These are phyloP conservation scores for Stellera chamaejasme DNA, from an alignment of 345 rosid species.

Conservation along the genomic window DNA sequence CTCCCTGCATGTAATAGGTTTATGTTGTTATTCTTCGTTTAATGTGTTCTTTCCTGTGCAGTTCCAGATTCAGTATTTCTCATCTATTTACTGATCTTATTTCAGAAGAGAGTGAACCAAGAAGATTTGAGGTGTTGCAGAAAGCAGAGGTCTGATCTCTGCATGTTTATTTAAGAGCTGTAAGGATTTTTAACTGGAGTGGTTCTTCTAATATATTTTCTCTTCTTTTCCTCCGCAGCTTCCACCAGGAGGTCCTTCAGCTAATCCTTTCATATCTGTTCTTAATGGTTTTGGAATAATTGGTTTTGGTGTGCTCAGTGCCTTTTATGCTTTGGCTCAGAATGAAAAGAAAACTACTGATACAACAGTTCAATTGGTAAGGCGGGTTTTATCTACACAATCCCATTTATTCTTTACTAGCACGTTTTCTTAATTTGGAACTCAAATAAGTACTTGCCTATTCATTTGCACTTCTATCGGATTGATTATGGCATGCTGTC, in stretches of 20 bases:
- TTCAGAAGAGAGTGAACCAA: slow-evolving; percentile 41
- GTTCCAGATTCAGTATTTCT: slow-evolving; percentile 7
- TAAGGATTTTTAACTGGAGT: too few relatives aligned
- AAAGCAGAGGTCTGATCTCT: slow-evolving; percentile 44
- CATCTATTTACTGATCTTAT: slow-evolving; percentile 15
- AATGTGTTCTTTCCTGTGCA: too few relatives aligned
- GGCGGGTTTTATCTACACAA: slow-evolving; percentile 15
- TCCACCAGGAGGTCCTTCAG: slow-evolving; percentile 29
- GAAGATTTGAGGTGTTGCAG: slow-evolving; percentile 24
- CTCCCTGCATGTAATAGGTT: too few relatives aligned
- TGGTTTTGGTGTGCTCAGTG: slow-evolving; percentile 67
- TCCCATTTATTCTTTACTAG: slow-evolving; percentile 2
- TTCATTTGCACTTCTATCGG: not conserved
- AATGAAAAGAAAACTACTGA: slow-evolving; percentile 49
- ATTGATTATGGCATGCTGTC: not conserved
- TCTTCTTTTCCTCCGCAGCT: slow-evolving; percentile 23
- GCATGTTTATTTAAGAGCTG: slow-evolving; percentile 10
- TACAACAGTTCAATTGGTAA: slow-evolving; percentile 60
- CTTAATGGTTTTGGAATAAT: slow-evolving; percentile 76
- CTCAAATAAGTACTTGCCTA: not conserved
- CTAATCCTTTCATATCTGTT: slow-evolving; percentile 57
- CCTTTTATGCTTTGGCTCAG: slow-evolving; percentile 70
- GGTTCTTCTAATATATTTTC: too few relatives aligned
- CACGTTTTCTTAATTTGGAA: not conserved
- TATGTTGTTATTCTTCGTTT: too few relatives aligned